These are phyloP conservation scores for Coemansia sp. DNA, from an alignment of 192 early-diverging fungal genomes.

Conservation along the genomic window DNA sequence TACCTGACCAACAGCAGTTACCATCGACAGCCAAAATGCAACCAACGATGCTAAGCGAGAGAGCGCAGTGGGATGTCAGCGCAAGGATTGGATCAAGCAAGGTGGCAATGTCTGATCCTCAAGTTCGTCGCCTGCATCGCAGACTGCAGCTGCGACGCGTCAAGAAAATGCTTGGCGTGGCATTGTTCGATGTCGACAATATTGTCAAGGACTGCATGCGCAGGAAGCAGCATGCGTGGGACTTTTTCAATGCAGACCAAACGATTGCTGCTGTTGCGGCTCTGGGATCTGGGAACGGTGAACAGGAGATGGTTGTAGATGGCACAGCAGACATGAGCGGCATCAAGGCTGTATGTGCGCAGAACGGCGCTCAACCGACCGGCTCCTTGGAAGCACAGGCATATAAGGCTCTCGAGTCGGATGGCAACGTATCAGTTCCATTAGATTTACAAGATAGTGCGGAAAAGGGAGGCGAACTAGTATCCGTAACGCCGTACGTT, in stretches of 20 bases:
- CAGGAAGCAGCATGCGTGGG: constrained; percentile 32
- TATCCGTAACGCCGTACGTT: constrained; percentile 59
- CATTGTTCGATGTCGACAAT: constrained; percentile 68
- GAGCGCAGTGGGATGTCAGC: constrained; percentile 38
- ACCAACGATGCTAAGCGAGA: constrained; percentile 28
- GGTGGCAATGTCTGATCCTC: constrained; percentile 3
- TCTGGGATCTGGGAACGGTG: neutral
- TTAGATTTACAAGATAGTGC: neutral
- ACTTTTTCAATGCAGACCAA: neutral
- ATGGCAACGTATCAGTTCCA: neutral
- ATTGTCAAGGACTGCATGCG: constrained; percentile 33
- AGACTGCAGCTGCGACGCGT: constrained; percentile 57
- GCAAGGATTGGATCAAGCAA: constrained; percentile 22
- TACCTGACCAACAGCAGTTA: neutral
- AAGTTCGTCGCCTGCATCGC: constrained; percentile 31
- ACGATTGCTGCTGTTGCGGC: constrained; percentile 15
- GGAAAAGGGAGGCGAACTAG: neutral
- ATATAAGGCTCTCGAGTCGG: neutral
- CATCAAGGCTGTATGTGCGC: neutral
- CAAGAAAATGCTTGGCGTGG: constrained; percentile 64
- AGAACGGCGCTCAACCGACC: neutral
- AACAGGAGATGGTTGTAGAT: neutral
- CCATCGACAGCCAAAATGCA: neutral
- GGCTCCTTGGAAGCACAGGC: neutral
- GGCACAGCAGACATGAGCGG: too few relatives aligned